Percentiles rank a stretch among this genome's conserved stretches.
phyloP scores from a whole-genome alignment of 345 rosid genomes.

The Arabidopsis arenosa region DNA sequence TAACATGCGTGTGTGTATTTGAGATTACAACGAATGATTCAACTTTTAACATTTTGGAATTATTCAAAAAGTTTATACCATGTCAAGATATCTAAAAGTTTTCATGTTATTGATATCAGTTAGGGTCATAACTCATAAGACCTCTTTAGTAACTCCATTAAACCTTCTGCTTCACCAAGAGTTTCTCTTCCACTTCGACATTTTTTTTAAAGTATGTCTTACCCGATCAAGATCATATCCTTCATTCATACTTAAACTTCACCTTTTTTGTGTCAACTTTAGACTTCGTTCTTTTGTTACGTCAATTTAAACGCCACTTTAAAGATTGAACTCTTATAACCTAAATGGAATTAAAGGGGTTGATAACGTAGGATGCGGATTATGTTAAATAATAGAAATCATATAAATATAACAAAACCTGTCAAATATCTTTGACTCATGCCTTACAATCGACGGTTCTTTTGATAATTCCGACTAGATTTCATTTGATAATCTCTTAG shows the following conservation, averaged over 20 bases:
- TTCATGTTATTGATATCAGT: not conserved
- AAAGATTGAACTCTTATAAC: conserved; percentile 9
- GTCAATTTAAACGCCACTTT: not conserved
- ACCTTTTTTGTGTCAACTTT: not conserved
- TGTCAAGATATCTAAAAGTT: not conserved
- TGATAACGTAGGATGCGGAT: conserved; percentile 19
- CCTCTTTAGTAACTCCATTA: not conserved
- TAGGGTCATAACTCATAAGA: not conserved
- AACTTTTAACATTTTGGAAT: not conserved
- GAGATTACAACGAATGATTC: not conserved
- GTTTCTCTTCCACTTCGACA: not conserved
- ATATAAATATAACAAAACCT: not conserved
- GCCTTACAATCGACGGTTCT: conserved; percentile 4
- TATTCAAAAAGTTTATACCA: not conserved
- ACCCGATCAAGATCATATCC: not conserved
- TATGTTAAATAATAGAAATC: not conserved
- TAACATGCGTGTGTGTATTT: not conserved
- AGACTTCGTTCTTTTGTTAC: not conserved
- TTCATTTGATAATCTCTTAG: not conserved
- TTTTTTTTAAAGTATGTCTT: not conserved
- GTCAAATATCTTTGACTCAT: conserved; percentile 24
- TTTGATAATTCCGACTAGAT: not conserved
- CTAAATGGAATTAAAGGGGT: not conserved
- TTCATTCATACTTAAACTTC: conserved; percentile 1
- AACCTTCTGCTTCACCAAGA: not conserved